A percentile compares a stretch with the other conserved stretches of the same genome.
Evolutionary conservation across 352 stramenopile genomes (phyloP).

Genomic region (Phytophthora kernoviae): DNA sequence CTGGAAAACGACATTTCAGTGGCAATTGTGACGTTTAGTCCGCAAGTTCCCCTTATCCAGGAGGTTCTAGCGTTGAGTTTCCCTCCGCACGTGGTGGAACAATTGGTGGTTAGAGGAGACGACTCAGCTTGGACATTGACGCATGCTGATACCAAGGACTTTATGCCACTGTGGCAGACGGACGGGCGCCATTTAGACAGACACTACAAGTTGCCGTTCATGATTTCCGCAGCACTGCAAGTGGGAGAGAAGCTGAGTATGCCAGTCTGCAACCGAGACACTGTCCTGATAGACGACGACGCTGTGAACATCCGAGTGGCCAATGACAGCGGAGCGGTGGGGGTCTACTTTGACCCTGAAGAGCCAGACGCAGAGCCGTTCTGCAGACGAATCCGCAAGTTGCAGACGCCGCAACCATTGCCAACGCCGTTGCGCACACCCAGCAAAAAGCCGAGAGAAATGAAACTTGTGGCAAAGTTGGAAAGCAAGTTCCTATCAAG

Average conservation of each 20-base stretch:
- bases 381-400: constrained; percentile 49
- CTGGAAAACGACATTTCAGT: constrained; percentile 48
- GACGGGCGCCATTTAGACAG: constrained; percentile 60
- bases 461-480: constrained; percentile 43
- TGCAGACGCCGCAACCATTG: constrained; percentile 2
- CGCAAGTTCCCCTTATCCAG: constrained; percentile 66
- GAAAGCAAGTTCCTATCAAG: constrained; percentile 39
- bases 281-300: constrained; percentile 83
- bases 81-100: constrained; percentile 22
- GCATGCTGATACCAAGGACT: constrained; percentile 47
- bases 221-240: constrained; percentile 70
- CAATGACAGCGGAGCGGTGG: constrained; percentile 73
- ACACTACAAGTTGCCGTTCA: constrained; percentile 76
- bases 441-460: constrained; percentile 23
- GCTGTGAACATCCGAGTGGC: constrained; percentile 75
- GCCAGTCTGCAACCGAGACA: constrained; percentile 62
- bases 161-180: constrained; percentile 63
- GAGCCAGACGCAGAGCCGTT: constrained; percentile 42
- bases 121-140: constrained; percentile 61
- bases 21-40: constrained; percentile 84
- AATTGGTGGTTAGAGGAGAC: constrained; percentile 70
- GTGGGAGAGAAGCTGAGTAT: constrained; percentile 25
- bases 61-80: constrained; percentile 70
- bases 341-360: constrained; percentile 72
- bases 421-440: constrained; percentile 25